Base-by-base conservation (phyloP, 2,329 filamentous ascomycete genomes). In the Aspergillus sp. region DNA sequence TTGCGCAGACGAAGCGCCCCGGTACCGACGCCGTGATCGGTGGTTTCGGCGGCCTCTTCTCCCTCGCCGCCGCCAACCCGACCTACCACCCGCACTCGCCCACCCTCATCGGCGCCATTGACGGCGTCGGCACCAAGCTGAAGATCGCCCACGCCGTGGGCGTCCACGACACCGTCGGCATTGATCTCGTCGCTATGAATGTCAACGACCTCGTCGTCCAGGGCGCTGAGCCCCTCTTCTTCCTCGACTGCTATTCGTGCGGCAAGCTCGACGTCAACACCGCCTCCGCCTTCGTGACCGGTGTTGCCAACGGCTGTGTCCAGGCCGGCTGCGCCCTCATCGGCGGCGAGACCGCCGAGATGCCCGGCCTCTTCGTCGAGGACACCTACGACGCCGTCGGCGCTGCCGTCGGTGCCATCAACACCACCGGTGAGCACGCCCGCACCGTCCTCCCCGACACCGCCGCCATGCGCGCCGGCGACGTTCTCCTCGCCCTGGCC, bases 141-240 rank as follows among this genome's bases (percentile, higher is more conserved):
- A 95, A 95, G 81, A 90, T 99, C 65, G 94, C 94, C 0, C 93
- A 97, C 70, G 84, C 86, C 11, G 89, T 95, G 77, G 82, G 86
- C 63, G 91, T 95, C 75, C 94, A 97, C 74, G 87, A 93, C 72
- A 96, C 92, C 3, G 93, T 99, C 10, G 94, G 94, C 55, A 91
- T 99, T 63, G 94, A 99, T 70, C 83, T 99, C 32, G 94, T 99
- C 3, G 94, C 94, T 61, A 97, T 97, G 93, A 97, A 97, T 72
- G 94, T 97, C 69, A 99, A 99, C 72, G 94, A 99, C 67, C 81
- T 99, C 0, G 87, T 99, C 47, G 94, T 97, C 7, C 92, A 97
- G 76, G 94, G 94, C 50, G 94, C 94, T 11, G 90, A 94, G 62
- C 92, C 94, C 2, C 81, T 97, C 59, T 94, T 94, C 80, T 97